Evolutionary conservation across 2,329 filamentous ascomycete species (phyloP).

Genomic region (Alternaria sp.): DNA sequence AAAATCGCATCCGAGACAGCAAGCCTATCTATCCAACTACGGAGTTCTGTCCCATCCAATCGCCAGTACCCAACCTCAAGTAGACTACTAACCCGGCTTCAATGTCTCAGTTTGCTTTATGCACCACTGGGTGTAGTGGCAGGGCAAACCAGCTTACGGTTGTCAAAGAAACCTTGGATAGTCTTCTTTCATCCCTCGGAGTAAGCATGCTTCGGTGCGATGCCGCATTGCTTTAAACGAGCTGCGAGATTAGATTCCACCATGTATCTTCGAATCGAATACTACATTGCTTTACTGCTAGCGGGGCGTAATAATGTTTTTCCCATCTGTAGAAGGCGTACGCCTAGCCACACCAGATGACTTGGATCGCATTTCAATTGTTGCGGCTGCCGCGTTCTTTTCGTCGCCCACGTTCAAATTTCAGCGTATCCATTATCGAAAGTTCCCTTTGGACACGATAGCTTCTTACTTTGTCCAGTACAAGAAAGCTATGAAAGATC

Average conservation of each 20-base stretch:
- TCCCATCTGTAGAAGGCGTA: slow-evolving; percentile 28
- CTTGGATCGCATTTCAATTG: slow-evolving; percentile 35
- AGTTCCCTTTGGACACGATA: slow-evolving; percentile 36
- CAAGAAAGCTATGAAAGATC: slow-evolving; percentile 22
- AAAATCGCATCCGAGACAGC: background rate
- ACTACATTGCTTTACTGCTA: background rate
- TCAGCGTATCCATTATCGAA: slow-evolving; percentile 31
- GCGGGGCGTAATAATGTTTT: slow-evolving; percentile 17
- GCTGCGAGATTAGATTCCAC: background rate
- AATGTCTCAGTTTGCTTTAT: slow-evolving; percentile 4
- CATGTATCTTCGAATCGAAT: background rate
- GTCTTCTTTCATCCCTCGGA: background rate
- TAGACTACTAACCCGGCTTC: background rate
- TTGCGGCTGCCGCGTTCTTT: slow-evolving; percentile 42
- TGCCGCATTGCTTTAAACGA: background rate
- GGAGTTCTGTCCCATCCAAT: slow-evolving; percentile 5
- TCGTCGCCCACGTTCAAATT: slow-evolving; percentile 41
- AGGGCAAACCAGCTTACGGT: background rate
- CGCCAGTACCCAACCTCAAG: background rate
- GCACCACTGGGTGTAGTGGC: background rate
- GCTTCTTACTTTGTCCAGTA: slow-evolving; percentile 30
- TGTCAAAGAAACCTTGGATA: background rate
- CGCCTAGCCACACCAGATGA: slow-evolving; percentile 35
- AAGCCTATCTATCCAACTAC: background rate
- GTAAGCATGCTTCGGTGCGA: background rate